Evolutionary conservation across 2,329 filamentous ascomycete species (phyloP), one percentile per base, ranked within the genome.

Genomic region (Aspergillus sp.): DNA sequence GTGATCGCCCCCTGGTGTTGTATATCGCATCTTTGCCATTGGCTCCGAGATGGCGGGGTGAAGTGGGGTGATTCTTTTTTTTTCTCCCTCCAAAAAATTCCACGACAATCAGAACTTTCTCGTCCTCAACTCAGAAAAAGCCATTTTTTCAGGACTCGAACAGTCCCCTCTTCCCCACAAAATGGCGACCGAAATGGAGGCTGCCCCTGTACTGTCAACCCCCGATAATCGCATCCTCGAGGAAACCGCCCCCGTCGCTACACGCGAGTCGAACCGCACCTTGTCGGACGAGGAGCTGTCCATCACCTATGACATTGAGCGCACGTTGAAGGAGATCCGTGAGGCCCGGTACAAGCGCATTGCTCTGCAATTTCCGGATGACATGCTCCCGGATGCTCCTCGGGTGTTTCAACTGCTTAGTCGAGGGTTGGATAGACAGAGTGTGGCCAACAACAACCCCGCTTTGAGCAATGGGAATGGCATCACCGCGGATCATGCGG

Each of bases 301-400:
- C 43, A 70, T 82, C 33, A 84, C 86, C 39, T 98, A 97, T 71
- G 93, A 98, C 67, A 85, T 96, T 52, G 76, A 79, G 46, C 79
- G 88, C 44, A 96, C 93, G 0, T 78, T 89, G 39, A 66, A 71
- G 31, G 88, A 95, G 65, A 86, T 98, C 37, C 74, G 75, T n/a
- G 67, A 74, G 5, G 85, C 82, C 35, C 76, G 76, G 64, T 95
- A 88, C 79, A 78, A 71, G 49, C 79, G 86, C 40, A 79, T 98
- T 29, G 93, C 90, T 1, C 71, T 98, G n/a, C 93, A 98, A 62
- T 97, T 98, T 56, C 91, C 93, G 0, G 93, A 98, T 68, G 77
- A 85, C 27, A 95, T 97, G 88, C 78, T 98, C 1, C 75, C 80
- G 1, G 90, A 98, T 74, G 88, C 88, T 7, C 85, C 89, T 5